These are phyloP conservation scores for Magnolia changhungtana DNA, from an alignment of 164 flowering plant species.

Conservation along the genomic window DNA sequence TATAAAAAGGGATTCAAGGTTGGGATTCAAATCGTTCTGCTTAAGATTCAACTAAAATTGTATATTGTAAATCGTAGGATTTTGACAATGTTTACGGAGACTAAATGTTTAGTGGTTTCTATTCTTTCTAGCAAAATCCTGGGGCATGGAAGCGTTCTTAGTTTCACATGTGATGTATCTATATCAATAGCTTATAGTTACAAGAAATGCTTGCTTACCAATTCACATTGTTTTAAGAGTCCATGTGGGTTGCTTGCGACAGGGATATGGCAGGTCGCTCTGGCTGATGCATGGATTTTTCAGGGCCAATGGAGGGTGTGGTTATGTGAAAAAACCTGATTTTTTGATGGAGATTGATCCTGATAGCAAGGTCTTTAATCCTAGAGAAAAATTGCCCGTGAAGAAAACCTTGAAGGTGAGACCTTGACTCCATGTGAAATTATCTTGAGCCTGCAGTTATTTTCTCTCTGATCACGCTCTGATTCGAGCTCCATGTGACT, in stretches of 20 bases:
- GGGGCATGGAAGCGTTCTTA: too few relatives aligned
- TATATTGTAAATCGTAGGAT: too few relatives aligned
- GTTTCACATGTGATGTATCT: too few relatives aligned
- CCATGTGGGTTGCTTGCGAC: slow-evolving; percentile 3
- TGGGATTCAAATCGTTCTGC: too few relatives aligned
- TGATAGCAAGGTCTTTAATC: slow-evolving; percentile 35
- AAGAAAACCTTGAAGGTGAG: slow-evolving; percentile 42
- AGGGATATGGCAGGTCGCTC: slow-evolving; percentile 51
- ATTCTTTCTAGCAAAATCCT: too few relatives aligned
- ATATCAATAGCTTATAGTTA: too few relatives aligned
- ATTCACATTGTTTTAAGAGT: too few relatives aligned
- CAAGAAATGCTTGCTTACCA: too few relatives aligned
- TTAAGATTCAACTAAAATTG: too few relatives aligned
- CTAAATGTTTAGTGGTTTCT: too few relatives aligned
- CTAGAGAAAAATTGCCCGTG: slow-evolving; percentile 24
- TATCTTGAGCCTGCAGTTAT: background rate
- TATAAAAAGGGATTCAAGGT: too few relatives aligned
- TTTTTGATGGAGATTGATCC: slow-evolving; percentile 29
- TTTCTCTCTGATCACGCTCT: slow-evolving; percentile 4
- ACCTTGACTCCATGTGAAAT: background rate
- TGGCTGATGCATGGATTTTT: slow-evolving; percentile 71
- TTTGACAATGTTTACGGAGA: too few relatives aligned
- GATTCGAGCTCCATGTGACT: slow-evolving; percentile 4
- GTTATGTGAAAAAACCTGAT: slow-evolving; percentile 56
- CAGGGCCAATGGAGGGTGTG: slow-evolving; percentile 58